Percentiles rank a stretch among this genome's conserved stretches.
Evolutionary conservation across 2,329 filamentous ascomycete genomes (phyloP).

Genomic region (Teratosphaeria pseudoeucalypti): DNA sequence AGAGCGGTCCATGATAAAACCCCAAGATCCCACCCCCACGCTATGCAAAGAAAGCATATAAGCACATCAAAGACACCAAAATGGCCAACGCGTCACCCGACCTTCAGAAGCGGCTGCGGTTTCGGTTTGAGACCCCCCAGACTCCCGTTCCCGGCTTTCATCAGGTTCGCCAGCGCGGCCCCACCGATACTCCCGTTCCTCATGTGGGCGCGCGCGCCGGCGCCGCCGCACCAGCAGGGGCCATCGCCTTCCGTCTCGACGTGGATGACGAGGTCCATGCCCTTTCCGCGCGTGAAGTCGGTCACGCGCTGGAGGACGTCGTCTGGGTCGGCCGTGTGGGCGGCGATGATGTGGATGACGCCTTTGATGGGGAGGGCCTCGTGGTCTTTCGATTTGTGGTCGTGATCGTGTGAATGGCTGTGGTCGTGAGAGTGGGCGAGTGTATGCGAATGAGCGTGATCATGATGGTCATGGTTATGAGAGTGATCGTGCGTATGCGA

Average conservation of each 20-base stretch:
- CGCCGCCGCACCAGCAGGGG: neutral
- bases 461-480: conserved; percentile 7
- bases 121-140: neutral
- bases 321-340: conserved; percentile 61
- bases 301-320: conserved; percentile 73
- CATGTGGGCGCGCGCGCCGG: neutral
- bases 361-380: conserved; percentile 53
- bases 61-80: neutral
- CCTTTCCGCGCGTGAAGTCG: conserved; percentile 57
- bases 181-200: neutral
- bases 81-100: neutral
- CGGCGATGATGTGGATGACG: conserved; percentile 76
- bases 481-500: neutral
- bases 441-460: neutral
- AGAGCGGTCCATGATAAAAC: too few species aligned
- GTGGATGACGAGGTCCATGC: conserved; percentile 76
- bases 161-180: neutral
- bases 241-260: conserved; percentile 59
- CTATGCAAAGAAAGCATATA: neutral
- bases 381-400: neutral
- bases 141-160: neutral
- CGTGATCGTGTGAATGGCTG: neutral
- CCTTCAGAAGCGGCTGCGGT: neutral
- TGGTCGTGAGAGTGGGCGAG: conserved; percentile 15
- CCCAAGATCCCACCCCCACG: neutral